Evolutionary conservation across 1,139 yeast species (phyloP), one percentile per base, ranked within the genome.

Genomic region (Magnusiomyces clavatus): DNA sequence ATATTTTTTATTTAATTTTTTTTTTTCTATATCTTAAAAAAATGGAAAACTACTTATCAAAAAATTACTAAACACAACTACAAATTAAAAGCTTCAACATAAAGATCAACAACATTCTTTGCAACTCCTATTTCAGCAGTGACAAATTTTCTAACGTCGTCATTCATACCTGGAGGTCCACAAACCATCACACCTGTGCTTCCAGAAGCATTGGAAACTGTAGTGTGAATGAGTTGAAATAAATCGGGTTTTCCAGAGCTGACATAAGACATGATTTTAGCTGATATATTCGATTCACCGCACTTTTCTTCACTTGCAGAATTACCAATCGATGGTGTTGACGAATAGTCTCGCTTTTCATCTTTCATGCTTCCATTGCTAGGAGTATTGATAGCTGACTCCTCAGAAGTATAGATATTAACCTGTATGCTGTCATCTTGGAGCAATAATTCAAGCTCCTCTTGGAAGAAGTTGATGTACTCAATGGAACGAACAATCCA

Each of bases 401-500:
- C 43, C 10, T 37, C 43, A 24, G 47, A 24, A 35, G 43, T 20
- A 29, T 71, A 77, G 1, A 81, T 64, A 2, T 68, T 66, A 3
- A 64, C 56, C 65, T 70, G 69, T 46, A 75, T 68, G 31, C 63
- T 57, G 49, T 62, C 48, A 6, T 58, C 49, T 6, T 49, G 13
- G 13, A 42, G 61, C 52, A 80, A 62, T 5, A 65, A 61, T 29
- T 64, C 52, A 24, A 82, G 65, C 58, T 82, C 83, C 35, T 74
- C 71, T 49, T 67, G 65, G 63, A 80, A 80, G 81, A 82, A 79
- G 13, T 63, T 59, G 39, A 80, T 61, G 17, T 44, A 34, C 6
- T 68, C 65, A 40, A 67, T 67, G 50, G 77, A 78, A 54, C 78
- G 69, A 2, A 78, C 68, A 3, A 77, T 72, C 87, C 87, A 82